These are phyloP conservation scores for Raddia distichophylla DNA, from an alignment of 176 grass and related monocot genomes.

Conservation along the genomic window DNA sequence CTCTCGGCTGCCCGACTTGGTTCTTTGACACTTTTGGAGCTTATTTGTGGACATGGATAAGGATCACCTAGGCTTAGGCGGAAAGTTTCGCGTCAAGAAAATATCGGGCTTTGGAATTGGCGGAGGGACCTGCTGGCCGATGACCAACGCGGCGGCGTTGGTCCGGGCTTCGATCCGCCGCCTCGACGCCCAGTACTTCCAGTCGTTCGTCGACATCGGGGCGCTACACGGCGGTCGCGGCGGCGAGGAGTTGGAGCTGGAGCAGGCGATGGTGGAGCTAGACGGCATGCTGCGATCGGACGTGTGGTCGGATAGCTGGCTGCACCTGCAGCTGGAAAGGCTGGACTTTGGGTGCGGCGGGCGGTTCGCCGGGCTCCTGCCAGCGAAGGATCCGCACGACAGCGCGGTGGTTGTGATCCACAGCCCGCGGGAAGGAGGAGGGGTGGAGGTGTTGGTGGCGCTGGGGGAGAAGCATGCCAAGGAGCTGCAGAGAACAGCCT, in stretches of 20 bases:
- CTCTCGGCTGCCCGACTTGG: too few relatives aligned
- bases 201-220: conserved; percentile 67
- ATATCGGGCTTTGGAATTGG: too few relatives aligned
- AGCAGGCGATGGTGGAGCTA: background rate
- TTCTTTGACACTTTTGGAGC: too few relatives aligned
- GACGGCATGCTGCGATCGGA: conserved; percentile 37
- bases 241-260: conserved; percentile 38
- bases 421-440: conserved; percentile 32
- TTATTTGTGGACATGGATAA: too few relatives aligned
- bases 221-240: background rate
- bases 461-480: conserved; percentile 43
- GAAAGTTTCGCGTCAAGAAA: too few relatives aligned
- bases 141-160: conserved; percentile 28
- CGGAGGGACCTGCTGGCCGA: background rate
- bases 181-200: conserved; percentile 40
- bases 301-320: conserved; percentile 55
- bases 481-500: conserved; percentile 34
- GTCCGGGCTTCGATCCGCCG: conserved; percentile 36
- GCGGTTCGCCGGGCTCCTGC: conserved; percentile 36
- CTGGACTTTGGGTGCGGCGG: conserved; percentile 60
- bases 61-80: too few relatives aligned
- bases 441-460: conserved; percentile 53
- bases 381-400: conserved; percentile 47
- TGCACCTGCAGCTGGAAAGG: conserved; percentile 41
- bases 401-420: conserved; percentile 53